These are phyloP conservation scores for Paraphoma sp. DNA, from an alignment of 2,329 filamentous ascomycete genomes.

Conservation along the genomic window DNA sequence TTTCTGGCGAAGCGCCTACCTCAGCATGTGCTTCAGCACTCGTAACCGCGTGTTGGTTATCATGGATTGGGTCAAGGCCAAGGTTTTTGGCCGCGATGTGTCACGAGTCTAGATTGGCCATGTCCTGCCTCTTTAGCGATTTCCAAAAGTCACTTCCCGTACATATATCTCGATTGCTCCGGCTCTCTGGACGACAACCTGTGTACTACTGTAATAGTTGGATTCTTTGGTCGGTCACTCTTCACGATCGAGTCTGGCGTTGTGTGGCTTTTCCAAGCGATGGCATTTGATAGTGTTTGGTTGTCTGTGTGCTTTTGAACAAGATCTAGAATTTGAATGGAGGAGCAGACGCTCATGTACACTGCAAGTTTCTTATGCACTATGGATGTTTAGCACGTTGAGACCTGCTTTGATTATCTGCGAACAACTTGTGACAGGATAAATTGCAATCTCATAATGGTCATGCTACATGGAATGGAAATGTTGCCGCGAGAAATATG, in stretches of 20 bases:
- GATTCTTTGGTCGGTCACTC: not conserved
- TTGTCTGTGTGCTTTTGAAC: not conserved
- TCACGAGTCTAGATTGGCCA: slow-evolving; percentile 65
- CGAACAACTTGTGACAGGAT: too few species aligned
- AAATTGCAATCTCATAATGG: not conserved
- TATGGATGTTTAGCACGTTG: too few species aligned
- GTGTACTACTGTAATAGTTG: not conserved
- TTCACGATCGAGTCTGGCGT: not conserved
- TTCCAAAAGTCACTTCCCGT: not conserved
- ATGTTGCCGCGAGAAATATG: too few species aligned
- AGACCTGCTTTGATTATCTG: too few species aligned
- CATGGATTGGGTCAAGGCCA: slow-evolving; percentile 96
- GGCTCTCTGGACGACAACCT: not conserved
- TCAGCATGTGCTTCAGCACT: slow-evolving; percentile 99
- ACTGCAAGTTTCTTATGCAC: not conserved
- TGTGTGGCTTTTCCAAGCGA: not conserved
- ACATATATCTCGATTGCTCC: slow-evolving; percentile 3
- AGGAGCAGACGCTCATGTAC: not conserved
- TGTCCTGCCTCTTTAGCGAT: not conserved
- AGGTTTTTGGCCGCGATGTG: slow-evolving; percentile 94
- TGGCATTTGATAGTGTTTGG: not conserved
- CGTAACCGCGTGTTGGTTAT: slow-evolving; percentile 93
- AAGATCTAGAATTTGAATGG: not conserved
- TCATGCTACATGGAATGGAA: not conserved
- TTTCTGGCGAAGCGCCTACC: slow-evolving; percentile 97